phyloP scores from a whole-genome alignment of 805 yeast genomes.

The Metschnikowia peoriensis region DNA sequence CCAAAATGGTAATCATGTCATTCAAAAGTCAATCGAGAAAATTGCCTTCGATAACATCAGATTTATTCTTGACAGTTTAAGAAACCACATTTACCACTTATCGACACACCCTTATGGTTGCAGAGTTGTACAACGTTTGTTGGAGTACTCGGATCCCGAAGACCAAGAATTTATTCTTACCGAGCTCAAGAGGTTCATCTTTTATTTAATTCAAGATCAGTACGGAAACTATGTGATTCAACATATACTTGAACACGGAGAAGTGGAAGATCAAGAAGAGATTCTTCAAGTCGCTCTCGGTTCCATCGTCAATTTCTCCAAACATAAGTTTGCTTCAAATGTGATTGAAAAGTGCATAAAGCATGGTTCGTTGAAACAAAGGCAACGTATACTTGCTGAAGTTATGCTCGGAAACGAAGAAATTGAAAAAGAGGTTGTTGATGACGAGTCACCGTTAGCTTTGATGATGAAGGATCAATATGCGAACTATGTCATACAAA shows the following conservation, averaged over 20 bases:
- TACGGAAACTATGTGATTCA: conserved; percentile 98
- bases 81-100: conserved; percentile 71
- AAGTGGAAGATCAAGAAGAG: conserved; percentile 52
- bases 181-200: conserved; percentile 71
- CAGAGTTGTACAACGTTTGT: conserved; percentile 88
- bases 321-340: conserved; percentile 96
- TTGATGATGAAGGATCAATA: conserved; percentile 97
- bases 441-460: conserved; percentile 70
- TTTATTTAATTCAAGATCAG: conserved; percentile 86
- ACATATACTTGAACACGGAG: conserved; percentile 87
- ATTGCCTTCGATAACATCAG: conserved; percentile 69
- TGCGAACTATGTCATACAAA: conserved; percentile 96
- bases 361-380: conserved; percentile 63
- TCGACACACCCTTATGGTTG: conserved; percentile 98
- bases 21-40: conserved; percentile 89
- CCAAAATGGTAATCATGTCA: conserved; percentile 97
- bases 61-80: conserved; percentile 71
- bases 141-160: conserved; percentile 68
- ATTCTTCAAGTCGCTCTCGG: conserved; percentile 70
- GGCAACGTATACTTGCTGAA: conserved; percentile 59
- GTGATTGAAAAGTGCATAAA: conserved; percentile 94
- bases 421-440: conserved; percentile 44
- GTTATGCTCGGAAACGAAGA: conserved; percentile 57
- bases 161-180: conserved; percentile 67
- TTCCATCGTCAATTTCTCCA: conserved; percentile 77